Conservation (phyloP, 345 rosid genomes). For the Salix udensis region DNA sequence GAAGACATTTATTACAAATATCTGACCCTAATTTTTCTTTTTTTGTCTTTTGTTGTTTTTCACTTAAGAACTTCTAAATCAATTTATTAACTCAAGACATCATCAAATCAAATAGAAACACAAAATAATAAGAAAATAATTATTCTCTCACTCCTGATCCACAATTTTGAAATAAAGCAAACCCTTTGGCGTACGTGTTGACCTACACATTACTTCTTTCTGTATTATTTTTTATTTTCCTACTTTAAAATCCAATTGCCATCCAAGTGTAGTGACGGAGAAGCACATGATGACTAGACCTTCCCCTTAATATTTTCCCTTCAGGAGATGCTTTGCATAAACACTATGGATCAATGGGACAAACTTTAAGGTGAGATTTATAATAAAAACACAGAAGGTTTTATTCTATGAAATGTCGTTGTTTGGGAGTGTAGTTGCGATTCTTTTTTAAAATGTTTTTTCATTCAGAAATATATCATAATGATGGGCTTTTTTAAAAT, state of each 20-base stretch:
- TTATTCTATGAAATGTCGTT: not conserved
- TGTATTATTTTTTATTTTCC: not conserved
- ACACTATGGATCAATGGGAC: not conserved
- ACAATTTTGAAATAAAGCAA: not conserved
- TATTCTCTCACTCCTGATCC: too few species aligned
- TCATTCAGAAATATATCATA: too few species aligned
- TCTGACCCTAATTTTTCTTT: too few species aligned
- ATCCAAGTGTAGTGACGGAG: not conserved
- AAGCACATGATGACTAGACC: not conserved
- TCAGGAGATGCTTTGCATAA: not conserved
- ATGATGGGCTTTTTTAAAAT: too few species aligned
- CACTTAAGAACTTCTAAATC: too few species aligned
- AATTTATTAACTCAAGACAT: too few species aligned
- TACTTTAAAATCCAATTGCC: not conserved
- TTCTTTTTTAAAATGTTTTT: too few species aligned
- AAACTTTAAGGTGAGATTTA: not conserved
- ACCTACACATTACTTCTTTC: not conserved
- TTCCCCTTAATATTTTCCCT: not conserved
- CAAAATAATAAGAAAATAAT: too few species aligned
- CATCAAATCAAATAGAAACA: too few species aligned
- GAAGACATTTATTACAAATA: too few species aligned
- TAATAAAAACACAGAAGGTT: not conserved
- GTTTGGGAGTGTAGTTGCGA: too few species aligned
- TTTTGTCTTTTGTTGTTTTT: too few species aligned
- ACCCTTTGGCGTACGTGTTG: not conserved